These are phyloP conservation scores for Orbilia ellipsospora DNA, from an alignment of 2,329 filamentous ascomycete genomes.

Conservation along the genomic window DNA sequence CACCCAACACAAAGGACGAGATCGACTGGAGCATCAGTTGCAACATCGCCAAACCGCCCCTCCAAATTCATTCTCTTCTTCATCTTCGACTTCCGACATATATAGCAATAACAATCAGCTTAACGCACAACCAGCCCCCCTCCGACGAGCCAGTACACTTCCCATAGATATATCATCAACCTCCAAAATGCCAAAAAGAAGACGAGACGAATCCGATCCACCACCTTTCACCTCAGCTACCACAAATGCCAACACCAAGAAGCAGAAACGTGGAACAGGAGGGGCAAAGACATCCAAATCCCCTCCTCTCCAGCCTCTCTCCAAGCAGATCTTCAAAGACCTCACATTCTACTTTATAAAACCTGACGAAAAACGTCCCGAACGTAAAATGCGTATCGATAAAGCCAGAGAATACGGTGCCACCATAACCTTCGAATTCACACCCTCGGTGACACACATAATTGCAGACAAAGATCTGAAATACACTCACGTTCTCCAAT, in stretches of 20 bases:
- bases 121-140: neutral
- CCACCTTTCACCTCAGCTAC: neutral
- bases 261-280: conserved; percentile 21
- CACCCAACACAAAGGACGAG: conserved; percentile 31
- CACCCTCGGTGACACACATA: conserved; percentile 75
- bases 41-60: conserved; percentile 21
- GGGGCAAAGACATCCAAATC: conserved; percentile 21
- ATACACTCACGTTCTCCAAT: conserved; percentile 72
- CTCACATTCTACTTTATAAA: conserved; percentile 68
- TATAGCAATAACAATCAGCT: neutral
- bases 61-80: neutral
- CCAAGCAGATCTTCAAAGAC: conserved; percentile 54
- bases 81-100: neutral
- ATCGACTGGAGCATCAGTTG: conserved; percentile 3
- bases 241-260: conserved; percentile 1
- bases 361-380: conserved; percentile 76
- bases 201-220: conserved; percentile 9
- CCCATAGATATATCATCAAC: neutral
- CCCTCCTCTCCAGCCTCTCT: conserved; percentile 26
- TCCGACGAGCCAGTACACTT: conserved; percentile 1
- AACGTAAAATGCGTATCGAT: conserved; percentile 76
- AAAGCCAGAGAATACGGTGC: conserved; percentile 82
- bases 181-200: conserved; percentile 30
- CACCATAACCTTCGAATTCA: conserved; percentile 72
- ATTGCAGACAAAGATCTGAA: conserved; percentile 77